A percentile compares a stretch with the other conserved stretches of the same genome.
Conservation (phyloP, 306 rosid species). For the Rosa persica region DNA sequence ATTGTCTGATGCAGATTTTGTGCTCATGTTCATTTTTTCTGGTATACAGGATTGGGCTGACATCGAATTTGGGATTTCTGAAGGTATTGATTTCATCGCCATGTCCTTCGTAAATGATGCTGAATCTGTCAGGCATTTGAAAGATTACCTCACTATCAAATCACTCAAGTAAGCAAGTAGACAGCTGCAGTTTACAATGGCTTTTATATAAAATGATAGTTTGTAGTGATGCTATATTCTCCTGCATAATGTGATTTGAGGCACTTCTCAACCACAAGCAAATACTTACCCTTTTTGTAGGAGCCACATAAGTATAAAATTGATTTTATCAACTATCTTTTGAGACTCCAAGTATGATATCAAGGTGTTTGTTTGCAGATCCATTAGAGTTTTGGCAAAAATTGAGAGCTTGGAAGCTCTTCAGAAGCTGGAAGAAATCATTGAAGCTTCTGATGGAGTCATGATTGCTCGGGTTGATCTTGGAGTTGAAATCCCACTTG, state of each 20-base stretch:
- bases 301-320: neutral
- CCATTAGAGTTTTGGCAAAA: conserved; percentile 72
- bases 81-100: conserved; percentile 73
- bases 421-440: conserved; percentile 64
- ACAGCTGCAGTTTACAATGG: conserved; percentile 4
- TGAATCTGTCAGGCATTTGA: conserved; percentile 57
- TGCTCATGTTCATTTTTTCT: conserved; percentile 13
- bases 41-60: conserved; percentile 80
- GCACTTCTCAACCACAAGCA: neutral
- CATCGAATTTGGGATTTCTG: conserved; percentile 74
- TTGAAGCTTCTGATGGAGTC: conserved; percentile 82
- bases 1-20: neutral
- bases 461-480: conserved; percentile 94
- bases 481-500: conserved; percentile 89
- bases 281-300: neutral
- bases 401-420: conserved; percentile 86
- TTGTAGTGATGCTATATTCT: neutral
- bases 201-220: neutral
- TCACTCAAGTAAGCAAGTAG: conserved; percentile 60
- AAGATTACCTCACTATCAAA: conserved; percentile 61
- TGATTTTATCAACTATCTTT: neutral
- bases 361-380: conserved; percentile 39
- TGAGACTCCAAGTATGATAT: conserved; percentile 12
- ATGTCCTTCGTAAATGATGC: conserved; percentile 76
- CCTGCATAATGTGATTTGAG: neutral